phyloP scores from a whole-genome alignment of 2,329 filamentous ascomycete species.

The Stemphylium vesicarium region DNA sequence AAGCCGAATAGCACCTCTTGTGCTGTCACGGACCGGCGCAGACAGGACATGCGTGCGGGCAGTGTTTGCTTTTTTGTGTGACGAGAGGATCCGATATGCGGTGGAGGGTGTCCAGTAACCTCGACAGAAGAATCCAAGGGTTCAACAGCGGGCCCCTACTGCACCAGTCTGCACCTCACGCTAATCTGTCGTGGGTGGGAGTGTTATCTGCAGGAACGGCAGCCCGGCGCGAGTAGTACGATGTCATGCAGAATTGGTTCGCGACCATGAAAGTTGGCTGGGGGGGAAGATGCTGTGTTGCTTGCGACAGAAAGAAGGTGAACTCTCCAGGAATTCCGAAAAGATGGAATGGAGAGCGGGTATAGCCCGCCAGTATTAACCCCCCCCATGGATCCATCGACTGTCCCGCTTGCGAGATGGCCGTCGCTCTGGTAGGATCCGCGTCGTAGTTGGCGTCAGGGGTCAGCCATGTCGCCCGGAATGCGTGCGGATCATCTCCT shows the following conservation, averaged over 20 bases:
- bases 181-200: conserved; percentile 18
- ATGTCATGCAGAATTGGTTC: conserved; percentile 7
- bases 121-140: conserved; percentile 17
- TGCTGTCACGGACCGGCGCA: conserved; percentile 16
- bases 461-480: conserved; percentile 14
- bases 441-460: conserved; percentile 16
- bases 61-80: conserved; percentile 8
- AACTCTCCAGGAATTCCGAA: conserved; percentile 3
- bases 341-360: conserved; percentile 4
- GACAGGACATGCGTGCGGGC: conserved; percentile 16
- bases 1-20: conserved; percentile 17
- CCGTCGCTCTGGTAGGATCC: conserved; percentile 14
- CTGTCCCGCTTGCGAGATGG: conserved; percentile 17
- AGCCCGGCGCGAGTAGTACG: conserved; percentile 8
- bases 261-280: background rate
- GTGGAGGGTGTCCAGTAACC: conserved; percentile 15
- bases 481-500: conserved; percentile 9
- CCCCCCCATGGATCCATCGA: conserved; percentile 9
- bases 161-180: conserved; percentile 11
- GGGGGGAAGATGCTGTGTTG: background rate
- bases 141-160: conserved; percentile 23
- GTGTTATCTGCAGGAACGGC: conserved; percentile 17
- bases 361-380: conserved; percentile 15
- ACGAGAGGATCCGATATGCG: conserved; percentile 14
- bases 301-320: background rate